These are phyloP conservation scores for Thymus quinquecostatus DNA, from an alignment of 257 asterid genomes.

Conservation along the genomic window DNA sequence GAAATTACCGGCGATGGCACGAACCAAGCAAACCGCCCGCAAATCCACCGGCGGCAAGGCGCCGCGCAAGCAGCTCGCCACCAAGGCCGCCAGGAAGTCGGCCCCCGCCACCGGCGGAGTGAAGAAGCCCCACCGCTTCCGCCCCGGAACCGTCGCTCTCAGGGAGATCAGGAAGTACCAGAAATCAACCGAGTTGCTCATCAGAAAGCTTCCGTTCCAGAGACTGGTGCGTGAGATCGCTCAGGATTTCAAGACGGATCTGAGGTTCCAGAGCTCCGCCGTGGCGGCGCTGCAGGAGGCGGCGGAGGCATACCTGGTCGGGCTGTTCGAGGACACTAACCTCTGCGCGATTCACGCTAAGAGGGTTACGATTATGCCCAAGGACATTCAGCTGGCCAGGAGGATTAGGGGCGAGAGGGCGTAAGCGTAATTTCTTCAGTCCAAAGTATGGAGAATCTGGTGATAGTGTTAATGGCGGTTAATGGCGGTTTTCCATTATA, in stretches of 20 bases:
- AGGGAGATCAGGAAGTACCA: slow-evolving; percentile 35
- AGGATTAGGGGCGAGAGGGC: slow-evolving; percentile 46
- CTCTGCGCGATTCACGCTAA: slow-evolving; percentile 40
- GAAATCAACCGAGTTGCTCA: slow-evolving; percentile 35
- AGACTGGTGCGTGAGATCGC: slow-evolving; percentile 45
- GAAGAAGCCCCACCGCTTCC: slow-evolving; percentile 45
- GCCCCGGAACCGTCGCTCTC: slow-evolving; percentile 41
- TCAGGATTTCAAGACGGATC: slow-evolving; percentile 41
- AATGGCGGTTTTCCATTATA: too few species aligned
- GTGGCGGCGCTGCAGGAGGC: slow-evolving; percentile 44
- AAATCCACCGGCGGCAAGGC: slow-evolving; percentile 46
- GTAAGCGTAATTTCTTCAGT: neutral
- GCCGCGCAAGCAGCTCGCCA: slow-evolving; percentile 43
- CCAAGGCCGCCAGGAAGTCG: slow-evolving; percentile 42
- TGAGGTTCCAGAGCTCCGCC: slow-evolving; percentile 43
- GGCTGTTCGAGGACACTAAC: slow-evolving; percentile 38
- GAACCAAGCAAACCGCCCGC: slow-evolving; percentile 40
- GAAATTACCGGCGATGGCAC: slow-evolving; percentile 18
- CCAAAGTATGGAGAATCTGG: neutral
- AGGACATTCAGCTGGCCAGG: slow-evolving; percentile 43
- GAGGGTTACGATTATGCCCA: slow-evolving; percentile 40
- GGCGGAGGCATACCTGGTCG: slow-evolving; percentile 42
- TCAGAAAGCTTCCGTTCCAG: slow-evolving; percentile 37
- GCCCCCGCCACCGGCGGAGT: slow-evolving; percentile 48
- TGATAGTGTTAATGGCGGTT: neutral